Conservation (phyloP, 768 basidiomycete genomes). For the Kwoniella dejecticola region DNA sequence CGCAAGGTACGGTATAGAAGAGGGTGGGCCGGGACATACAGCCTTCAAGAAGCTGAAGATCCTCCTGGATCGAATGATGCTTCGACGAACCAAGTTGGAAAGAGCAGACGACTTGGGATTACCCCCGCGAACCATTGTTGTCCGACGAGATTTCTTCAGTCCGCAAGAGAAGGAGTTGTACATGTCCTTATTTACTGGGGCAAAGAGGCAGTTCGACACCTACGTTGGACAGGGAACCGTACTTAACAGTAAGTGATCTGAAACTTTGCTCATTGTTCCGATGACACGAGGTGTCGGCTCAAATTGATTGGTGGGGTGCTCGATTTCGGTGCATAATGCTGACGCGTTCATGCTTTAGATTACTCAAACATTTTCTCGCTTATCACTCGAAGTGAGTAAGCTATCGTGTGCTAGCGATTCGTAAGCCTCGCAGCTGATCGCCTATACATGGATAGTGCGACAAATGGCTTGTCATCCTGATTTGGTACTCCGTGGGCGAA, state of each 20-base stretch:
- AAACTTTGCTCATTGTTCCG: no score
- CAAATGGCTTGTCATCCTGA: slow-evolving; percentile 68
- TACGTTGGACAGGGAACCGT: slow-evolving; percentile 88
- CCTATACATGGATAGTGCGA: slow-evolving; percentile 37
- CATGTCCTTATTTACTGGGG: slow-evolving; percentile 84
- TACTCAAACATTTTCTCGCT: slow-evolving; percentile 60
- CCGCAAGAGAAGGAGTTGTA: slow-evolving; percentile 97
- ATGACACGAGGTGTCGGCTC: no score
- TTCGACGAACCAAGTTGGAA: slow-evolving; percentile 71
- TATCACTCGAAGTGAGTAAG: slow-evolving; percentile 77
- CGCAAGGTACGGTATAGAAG: slow-evolving; percentile 74
- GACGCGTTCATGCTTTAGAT: slow-evolving; percentile 36
- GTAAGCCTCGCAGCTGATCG: background rate
- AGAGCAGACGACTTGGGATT: slow-evolving; percentile 93
- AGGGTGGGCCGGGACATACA: slow-evolving; percentile 67
- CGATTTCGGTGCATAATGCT: no score
- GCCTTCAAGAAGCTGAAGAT: slow-evolving; percentile 93
- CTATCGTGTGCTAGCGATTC: background rate
- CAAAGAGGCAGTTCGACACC: slow-evolving; percentile 85
- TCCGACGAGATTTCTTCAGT: slow-evolving; percentile 89
- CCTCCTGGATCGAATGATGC: slow-evolving; percentile 91
- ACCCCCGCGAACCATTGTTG: slow-evolving; percentile 85
- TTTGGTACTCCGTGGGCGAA: slow-evolving; percentile 84
- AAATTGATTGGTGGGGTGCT: no score
- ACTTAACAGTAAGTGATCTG: slow-evolving; percentile 87